Conservation (phyloP, 73 alveolate genomes). For the Uronychia setigera region DNA sequence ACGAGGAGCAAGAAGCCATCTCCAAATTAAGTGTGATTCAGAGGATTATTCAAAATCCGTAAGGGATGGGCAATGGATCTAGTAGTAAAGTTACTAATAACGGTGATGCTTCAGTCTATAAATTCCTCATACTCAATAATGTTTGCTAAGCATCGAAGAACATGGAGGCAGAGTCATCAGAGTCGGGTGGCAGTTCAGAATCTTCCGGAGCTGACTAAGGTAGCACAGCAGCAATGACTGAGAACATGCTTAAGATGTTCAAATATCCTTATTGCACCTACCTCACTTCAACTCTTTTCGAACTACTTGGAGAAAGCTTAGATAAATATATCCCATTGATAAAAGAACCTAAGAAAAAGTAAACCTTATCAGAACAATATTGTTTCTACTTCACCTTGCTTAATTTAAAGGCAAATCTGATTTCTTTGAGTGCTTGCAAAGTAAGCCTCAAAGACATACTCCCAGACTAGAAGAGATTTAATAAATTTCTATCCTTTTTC, state of each 20-base stretch:
- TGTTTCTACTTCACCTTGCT: constrained; percentile 44
- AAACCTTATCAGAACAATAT: constrained; percentile 44
- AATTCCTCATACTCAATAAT: background rate
- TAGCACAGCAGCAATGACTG: background rate
- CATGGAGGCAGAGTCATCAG: background rate
- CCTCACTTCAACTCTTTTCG: constrained; percentile 39
- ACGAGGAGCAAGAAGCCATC: constrained; percentile 15
- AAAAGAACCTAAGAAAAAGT: constrained; percentile 26
- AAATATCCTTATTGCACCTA: constrained; percentile 42
- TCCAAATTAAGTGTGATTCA: constrained; percentile 33
- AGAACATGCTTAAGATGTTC: constrained; percentile 40
- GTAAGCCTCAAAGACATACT: constrained; percentile 37
- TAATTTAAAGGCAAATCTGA: constrained; percentile 46
- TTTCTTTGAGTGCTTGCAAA: constrained; percentile 37
- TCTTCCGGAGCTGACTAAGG: background rate
- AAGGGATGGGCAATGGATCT: background rate
- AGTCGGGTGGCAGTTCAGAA: background rate
- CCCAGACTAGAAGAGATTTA: constrained; percentile 27
- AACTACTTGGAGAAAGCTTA: constrained; percentile 23
- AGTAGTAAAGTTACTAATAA: background rate
- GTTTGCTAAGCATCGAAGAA: constrained; percentile 6
- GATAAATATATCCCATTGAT: constrained; percentile 14
- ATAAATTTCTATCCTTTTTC: constrained; percentile 25
- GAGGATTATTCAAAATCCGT: constrained; percentile 31
- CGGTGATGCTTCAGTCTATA: background rate